Percentiles rank a stretch among this genome's conserved stretches.
These are phyloP conservation scores for Blastobotrys chiropterorum DNA, from an alignment of 805 yeast species.

Conservation along the genomic window DNA sequence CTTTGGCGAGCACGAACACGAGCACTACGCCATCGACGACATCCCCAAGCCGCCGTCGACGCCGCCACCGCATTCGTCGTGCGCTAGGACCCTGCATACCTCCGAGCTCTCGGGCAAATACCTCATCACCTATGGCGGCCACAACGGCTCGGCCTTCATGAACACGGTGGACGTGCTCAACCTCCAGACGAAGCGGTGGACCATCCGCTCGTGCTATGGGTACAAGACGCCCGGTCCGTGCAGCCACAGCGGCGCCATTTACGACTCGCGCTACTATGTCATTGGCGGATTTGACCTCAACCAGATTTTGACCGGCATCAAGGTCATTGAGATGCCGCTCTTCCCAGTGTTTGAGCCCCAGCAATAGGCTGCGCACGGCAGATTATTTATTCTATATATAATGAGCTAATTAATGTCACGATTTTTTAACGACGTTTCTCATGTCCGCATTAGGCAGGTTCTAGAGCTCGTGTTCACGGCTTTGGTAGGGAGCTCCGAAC, in stretches of 20 bases:
- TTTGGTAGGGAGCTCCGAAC: background rate
- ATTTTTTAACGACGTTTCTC: background rate
- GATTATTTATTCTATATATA: background rate
- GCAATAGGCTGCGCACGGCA: background rate
- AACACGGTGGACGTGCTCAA: constrained; percentile 13
- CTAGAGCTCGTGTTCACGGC: background rate
- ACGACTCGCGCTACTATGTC: constrained; percentile 19
- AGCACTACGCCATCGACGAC: background rate
- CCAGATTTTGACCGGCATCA: constrained; percentile 13
- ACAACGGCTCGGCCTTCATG: constrained; percentile 17
- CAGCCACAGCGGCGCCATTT: constrained; percentile 14
- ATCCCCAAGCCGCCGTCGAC: background rate
- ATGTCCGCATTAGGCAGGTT: background rate
- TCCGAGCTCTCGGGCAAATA: constrained; percentile 13
- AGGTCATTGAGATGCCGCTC: constrained; percentile 18
- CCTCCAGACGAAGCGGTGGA: constrained; percentile 15
- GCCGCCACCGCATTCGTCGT: constrained; percentile 2
- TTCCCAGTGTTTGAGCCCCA: background rate
- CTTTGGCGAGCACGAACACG: background rate
- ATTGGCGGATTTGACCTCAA: constrained; percentile 19
- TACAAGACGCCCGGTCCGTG: constrained; percentile 18
- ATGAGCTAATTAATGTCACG: background rate
- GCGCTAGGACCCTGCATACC: constrained; percentile 17
- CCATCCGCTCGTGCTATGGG: constrained; percentile 17
- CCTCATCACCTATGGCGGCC: constrained; percentile 21